These are phyloP conservation scores for Cyberlindnera japonica DNA, from an alignment of 805 yeast species.

Conservation along the genomic window DNA sequence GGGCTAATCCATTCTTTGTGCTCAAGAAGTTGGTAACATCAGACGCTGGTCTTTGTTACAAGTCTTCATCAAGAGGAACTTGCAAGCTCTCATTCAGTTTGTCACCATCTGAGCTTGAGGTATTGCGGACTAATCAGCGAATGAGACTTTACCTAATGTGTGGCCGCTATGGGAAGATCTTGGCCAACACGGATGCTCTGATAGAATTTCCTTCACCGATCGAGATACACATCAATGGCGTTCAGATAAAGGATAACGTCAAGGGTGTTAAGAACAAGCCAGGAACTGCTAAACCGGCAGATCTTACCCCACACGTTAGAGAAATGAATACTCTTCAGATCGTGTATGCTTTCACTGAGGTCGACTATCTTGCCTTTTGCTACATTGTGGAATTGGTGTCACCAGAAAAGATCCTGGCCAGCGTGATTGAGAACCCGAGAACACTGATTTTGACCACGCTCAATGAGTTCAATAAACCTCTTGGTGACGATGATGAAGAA, in stretches of 20 bases:
- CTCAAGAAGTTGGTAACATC: slow-evolving; percentile 44
- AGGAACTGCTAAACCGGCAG: slow-evolving; percentile 82
- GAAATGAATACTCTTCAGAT: slow-evolving; percentile 44
- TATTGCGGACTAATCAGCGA: slow-evolving; percentile 31
- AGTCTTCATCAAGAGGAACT: too few species aligned
- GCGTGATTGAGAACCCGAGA: slow-evolving; percentile 44
- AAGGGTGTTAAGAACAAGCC: slow-evolving; percentile 73
- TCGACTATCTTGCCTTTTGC: slow-evolving; percentile 47
- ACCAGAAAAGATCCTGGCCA: slow-evolving; percentile 39
- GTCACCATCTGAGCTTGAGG: slow-evolving; percentile 36
- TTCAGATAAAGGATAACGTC: slow-evolving; percentile 47
- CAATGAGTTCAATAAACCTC: slow-evolving; percentile 36
- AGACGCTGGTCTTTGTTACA: slow-evolving; percentile 49
- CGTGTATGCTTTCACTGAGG: slow-evolving; percentile 54
- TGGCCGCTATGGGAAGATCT: slow-evolving; percentile 38
- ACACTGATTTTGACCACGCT: slow-evolving; percentile 51
- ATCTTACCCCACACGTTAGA: slow-evolving; percentile 53
- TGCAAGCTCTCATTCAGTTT: slow-evolving; percentile 41
- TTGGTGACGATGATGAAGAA: slow-evolving; percentile 53
- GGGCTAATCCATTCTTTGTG: slow-evolving; percentile 53
- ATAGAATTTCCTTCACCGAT: slow-evolving; percentile 70
- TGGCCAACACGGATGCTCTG: slow-evolving; percentile 29
- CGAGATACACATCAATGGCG: slow-evolving; percentile 60
- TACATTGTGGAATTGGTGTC: slow-evolving; percentile 53
- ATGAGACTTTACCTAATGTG: slow-evolving; percentile 50